Evolutionary conservation across 1,284 basidiomycete genomes (phyloP), one percentile per base, ranked within the genome.

Genomic region (Papiliotrema nemorosa): DNA sequence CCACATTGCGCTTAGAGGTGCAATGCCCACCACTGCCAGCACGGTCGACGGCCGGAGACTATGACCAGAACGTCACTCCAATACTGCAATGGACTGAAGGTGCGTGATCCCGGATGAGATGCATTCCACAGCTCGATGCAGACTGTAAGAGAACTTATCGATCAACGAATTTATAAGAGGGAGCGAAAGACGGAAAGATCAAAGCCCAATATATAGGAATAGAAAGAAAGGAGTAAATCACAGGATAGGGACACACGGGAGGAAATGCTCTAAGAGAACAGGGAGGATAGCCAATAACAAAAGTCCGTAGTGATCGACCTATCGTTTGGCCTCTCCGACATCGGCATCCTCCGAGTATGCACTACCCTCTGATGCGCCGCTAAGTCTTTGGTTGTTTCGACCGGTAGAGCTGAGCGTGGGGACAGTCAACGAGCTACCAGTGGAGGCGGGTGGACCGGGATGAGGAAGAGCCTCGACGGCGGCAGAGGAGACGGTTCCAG

Each of bases 391-490:
- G 13, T 34, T 20, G 21, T 29, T 18, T 24, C 39, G 25, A 20
- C 31, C 31, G 12, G 22, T n/a, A 7, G 44, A 25, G 42, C 14
- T 21, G 25, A 37, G 18, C n/a, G 36, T 31, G 3, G 47, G 47
- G n/a, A 49, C 40, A 33, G 31, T 21, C 22, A 49, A 34, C 5
- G 36, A 31, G 35, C 36, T 21, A 16, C 33, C 33, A 34, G 16
- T 22, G 13, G 18, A 13, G 20, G 10, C 9, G 20, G 18, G 36
- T 14, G 62, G 62, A 21, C 62, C 62, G 45, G 69, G 69, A 12
- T 55, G 52, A 2, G 69, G 69, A 6, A 70, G 55, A 27, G 59
- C 57, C 45, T 62, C 64, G 12, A 70, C 52, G 10, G 53, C 60
- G n/a, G 53, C 52, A 14, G 59, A 58, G 31, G 55, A 53, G 22